phyloP scores from a whole-genome alignment of 495 filamentous ascomycete species.

The Xylona heveae region DNA sequence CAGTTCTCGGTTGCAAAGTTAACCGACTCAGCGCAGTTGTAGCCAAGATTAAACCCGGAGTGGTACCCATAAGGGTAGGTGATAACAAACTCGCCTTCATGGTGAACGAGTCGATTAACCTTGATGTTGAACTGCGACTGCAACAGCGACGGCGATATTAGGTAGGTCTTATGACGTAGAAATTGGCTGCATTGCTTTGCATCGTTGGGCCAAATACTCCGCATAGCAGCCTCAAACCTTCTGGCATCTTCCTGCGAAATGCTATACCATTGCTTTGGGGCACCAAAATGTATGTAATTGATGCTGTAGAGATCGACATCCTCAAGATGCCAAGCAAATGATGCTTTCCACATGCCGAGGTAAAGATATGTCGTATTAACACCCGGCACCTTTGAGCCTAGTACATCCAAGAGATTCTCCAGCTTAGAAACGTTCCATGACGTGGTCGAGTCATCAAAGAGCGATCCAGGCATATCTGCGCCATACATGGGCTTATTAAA shows the following conservation, averaged over 20 bases:
- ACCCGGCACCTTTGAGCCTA: conserved; percentile 86
- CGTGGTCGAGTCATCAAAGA: conserved; percentile 77
- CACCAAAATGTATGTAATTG: conserved; percentile 98
- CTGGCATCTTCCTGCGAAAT: conserved; percentile 93
- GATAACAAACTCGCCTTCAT: conserved; percentile 95
- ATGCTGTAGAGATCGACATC: conserved; percentile 99
- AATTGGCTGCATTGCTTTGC: conserved; percentile 97
- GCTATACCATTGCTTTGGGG: conserved; percentile 98
- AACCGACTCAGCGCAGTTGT: conserved; percentile 97
- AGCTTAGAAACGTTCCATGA: conserved; percentile 90
- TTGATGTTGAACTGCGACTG: conserved; percentile 78
- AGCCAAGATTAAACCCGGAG: conserved; percentile 92
- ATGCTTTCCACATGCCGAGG: conserved; percentile 98
- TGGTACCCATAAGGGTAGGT: conserved; percentile 98
- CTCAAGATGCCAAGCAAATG: conserved; percentile 96
- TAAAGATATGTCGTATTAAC: conserved; percentile 99
- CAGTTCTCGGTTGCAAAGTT: conserved; percentile 93
- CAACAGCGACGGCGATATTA: conserved; percentile 82
- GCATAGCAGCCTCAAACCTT: conserved; percentile 88
- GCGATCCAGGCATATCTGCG: conserved; percentile 84
- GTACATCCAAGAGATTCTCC: conserved; percentile 77
- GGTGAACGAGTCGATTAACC: conserved; percentile 87
- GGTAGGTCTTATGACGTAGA: conserved; percentile 88
- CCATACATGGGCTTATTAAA: conserved; percentile 91
- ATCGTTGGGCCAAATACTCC: conserved; percentile 84